Evolutionary conservation across 2,329 filamentous ascomycete genomes (phyloP).

Genomic region (Epichloe hybrida): DNA sequence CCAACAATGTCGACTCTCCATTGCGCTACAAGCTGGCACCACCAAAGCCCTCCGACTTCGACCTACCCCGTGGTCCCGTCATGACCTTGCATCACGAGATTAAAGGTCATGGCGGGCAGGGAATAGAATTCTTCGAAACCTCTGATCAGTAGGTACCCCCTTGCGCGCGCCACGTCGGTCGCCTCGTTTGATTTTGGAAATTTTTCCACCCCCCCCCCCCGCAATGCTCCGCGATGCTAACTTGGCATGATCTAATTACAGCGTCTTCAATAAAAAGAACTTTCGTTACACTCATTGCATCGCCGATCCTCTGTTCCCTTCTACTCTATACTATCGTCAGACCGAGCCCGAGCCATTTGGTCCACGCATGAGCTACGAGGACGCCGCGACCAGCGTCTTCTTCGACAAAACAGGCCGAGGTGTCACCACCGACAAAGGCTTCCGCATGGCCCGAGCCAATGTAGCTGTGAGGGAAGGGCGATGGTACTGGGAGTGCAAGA

Average conservation of each 20-base stretch:
- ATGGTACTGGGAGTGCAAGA: constrained; percentile 88
- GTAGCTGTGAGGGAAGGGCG: constrained; percentile 79
- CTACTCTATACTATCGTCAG: constrained; percentile 77
- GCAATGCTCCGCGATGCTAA: constrained; percentile 3
- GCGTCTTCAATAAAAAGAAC: constrained; percentile 52
- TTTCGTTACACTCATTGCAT: constrained; percentile 88
- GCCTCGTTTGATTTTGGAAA: neutral
- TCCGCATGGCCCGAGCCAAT: constrained; percentile 82
- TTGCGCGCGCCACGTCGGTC: neutral
- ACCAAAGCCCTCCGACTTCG: constrained; percentile 48
- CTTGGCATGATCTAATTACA: constrained; percentile 17
- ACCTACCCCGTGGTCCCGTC: constrained; percentile 42
- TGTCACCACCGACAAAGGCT: constrained; percentile 84
- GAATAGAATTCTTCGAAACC: constrained; percentile 47
- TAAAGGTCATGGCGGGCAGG: constrained; percentile 32
- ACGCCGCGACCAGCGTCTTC: constrained; percentile 62
- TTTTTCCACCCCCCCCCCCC: too few species aligned
- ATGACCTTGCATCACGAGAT: constrained; percentile 43
- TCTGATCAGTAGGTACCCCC: constrained; percentile 43
- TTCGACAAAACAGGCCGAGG: constrained; percentile 64
- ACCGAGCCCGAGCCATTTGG: constrained; percentile 76
- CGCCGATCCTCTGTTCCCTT: constrained; percentile 74
- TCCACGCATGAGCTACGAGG: constrained; percentile 82
- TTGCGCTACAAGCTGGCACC: constrained; percentile 51
- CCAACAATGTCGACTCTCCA: constrained; percentile 32